Conservation (phyloP, 1,284 basidiomycete genomes). For the Rhizoctonia solani region DNA sequence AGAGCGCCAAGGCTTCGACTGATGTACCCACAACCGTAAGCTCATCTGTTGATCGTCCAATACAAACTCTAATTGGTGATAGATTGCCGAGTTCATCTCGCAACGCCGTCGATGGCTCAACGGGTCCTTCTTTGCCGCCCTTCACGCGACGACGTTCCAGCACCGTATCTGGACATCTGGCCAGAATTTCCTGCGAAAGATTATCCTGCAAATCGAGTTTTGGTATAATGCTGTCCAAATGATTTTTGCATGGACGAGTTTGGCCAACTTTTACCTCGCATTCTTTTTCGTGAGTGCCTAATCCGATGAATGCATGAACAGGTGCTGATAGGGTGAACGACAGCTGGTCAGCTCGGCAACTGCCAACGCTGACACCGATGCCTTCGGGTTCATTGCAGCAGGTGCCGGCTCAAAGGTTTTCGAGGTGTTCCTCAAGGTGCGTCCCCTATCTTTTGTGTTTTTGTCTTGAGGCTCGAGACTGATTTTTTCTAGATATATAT, state of each 20-base stretch:
- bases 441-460: conserved; percentile 39
- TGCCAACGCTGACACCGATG: conserved; percentile 57
- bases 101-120: conserved; percentile 91
- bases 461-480: conserved; percentile 41
- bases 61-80: conserved; percentile 21
- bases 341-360: conserved; percentile 81
- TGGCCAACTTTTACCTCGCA: conserved; percentile 82
- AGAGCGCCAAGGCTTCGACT: conserved; percentile 86
- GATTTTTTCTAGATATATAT: conserved; percentile 64
- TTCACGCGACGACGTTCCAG: conserved; percentile 84
- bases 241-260: conserved; percentile 80
- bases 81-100: conserved; percentile 86
- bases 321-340: conserved; percentile 39
- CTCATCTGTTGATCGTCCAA: background rate
- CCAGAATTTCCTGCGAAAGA: conserved; percentile 83
- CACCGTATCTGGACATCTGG: conserved; percentile 90
- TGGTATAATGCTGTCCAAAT: conserved; percentile 70
- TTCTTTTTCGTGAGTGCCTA: conserved; percentile 72
- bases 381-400: conserved; percentile 74
- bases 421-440: conserved; percentile 78
- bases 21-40: conserved; percentile 79
- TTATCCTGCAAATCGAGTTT: conserved; percentile 79
- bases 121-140: conserved; percentile 82
- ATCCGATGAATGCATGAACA: background rate
- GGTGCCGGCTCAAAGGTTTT: conserved; percentile 78